These are phyloP conservation scores for Orbilia quercus DNA, from an alignment of 2,329 filamentous ascomycete genomes.

Conservation along the genomic window DNA sequence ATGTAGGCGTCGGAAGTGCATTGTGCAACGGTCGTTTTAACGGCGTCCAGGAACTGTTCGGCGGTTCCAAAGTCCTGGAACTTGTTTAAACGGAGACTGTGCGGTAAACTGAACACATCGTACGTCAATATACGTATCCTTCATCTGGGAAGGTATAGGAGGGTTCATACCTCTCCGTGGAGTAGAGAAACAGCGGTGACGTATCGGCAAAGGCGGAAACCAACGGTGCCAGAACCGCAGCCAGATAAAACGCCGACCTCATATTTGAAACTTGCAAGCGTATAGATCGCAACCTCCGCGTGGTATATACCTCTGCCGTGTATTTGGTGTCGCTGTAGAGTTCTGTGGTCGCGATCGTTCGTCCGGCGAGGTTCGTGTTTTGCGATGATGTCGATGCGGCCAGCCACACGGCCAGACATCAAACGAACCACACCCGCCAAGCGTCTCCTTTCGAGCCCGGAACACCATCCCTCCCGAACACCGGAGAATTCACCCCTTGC, in stretches of 20 bases:
- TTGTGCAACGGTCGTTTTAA: slow-evolving; percentile 51
- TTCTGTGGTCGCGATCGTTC: slow-evolving; percentile 7
- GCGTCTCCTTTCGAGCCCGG: slow-evolving; percentile 32
- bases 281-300: no score
- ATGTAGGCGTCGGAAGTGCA: slow-evolving; percentile 60
- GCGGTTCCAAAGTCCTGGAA: slow-evolving; percentile 54
- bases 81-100: slow-evolving; percentile 45
- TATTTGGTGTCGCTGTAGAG: not conserved
- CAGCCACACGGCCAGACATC: slow-evolving; percentile 42
- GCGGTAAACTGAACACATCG: slow-evolving; percentile 21
- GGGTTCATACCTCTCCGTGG: slow-evolving; percentile 78
- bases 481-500: slow-evolving; percentile 48
- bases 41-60: slow-evolving; percentile 53
- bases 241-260: slow-evolving; percentile 46
- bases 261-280: slow-evolving; percentile 19
- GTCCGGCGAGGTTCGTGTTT: slow-evolving; percentile 40
- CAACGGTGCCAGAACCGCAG: slow-evolving; percentile 50
- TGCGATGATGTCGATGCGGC: slow-evolving; percentile 56
- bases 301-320: not conserved
- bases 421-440: slow-evolving; percentile 27
- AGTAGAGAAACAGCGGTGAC: slow-evolving; percentile 89
- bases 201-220: slow-evolving; percentile 79
- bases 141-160: not conserved
- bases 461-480: slow-evolving; percentile 21
- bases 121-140: slow-evolving; percentile 18